These are phyloP conservation scores for Wickerhamomyces bisporus DNA, from an alignment of 805 yeast genomes.

Conservation along the genomic window DNA sequence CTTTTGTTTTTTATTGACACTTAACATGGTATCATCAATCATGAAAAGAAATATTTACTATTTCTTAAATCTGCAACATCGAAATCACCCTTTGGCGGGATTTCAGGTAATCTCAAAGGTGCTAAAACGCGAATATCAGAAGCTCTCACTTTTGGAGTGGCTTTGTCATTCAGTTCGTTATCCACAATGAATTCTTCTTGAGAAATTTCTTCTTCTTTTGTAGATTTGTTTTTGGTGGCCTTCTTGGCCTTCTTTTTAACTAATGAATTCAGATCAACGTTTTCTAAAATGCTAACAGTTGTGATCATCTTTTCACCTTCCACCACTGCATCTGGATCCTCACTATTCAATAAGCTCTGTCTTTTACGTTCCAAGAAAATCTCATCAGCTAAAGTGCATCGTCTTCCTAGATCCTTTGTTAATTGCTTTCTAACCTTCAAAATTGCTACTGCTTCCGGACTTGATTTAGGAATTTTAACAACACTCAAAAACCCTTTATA, in stretches of 20 bases:
- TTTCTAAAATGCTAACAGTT: conserved; percentile 53
- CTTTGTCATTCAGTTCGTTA: conserved; percentile 17
- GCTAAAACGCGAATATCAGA: conserved; percentile 38
- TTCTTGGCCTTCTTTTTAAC: not conserved
- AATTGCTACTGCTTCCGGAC: conserved; percentile 48
- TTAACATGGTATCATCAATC: not conserved
- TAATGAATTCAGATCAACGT: conserved; percentile 12
- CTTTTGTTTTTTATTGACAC: too few species aligned
- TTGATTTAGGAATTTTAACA: conserved; percentile 45
- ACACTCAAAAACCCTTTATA: conserved; percentile 67
- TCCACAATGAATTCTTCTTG: not conserved
- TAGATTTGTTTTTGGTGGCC: conserved; percentile 6
- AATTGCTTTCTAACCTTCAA: conserved; percentile 43
- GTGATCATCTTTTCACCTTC: conserved; percentile 58
- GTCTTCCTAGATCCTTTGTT: conserved; percentile 44
- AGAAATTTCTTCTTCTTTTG: conserved; percentile 10
- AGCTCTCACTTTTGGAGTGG: conserved; percentile 1
- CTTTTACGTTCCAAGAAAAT: conserved; percentile 64
- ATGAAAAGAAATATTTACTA: conserved; percentile 74
- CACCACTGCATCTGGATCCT: conserved; percentile 41
- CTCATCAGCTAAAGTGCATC: conserved; percentile 64
- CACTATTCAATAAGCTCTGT: conserved; percentile 46
- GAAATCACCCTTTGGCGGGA: conserved; percentile 79
- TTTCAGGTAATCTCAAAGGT: conserved; percentile 64
- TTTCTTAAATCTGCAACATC: conserved; percentile 69